phyloP scores from a whole-genome alignment of 345 rosid species.

The Draba incana region DNA sequence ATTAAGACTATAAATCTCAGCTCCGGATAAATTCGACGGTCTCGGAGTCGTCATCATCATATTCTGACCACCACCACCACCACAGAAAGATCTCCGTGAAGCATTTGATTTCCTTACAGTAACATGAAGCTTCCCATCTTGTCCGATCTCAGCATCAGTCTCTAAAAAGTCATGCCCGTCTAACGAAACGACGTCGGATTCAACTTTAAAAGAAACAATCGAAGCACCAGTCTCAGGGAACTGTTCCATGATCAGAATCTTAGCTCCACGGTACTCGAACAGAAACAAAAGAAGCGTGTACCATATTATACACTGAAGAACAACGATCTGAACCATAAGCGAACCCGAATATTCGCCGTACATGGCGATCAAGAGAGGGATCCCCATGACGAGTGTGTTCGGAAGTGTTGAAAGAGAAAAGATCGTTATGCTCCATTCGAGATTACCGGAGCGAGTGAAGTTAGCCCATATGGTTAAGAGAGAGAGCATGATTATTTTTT shows the following conservation, averaged over 20 bases:
- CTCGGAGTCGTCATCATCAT: conserved; percentile 59
- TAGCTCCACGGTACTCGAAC: conserved; percentile 91
- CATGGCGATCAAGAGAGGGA: conserved; percentile 91
- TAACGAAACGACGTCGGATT: conserved; percentile 83
- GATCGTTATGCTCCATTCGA: conserved; percentile 91
- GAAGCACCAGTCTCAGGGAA: conserved; percentile 92
- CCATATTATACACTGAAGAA: conserved; percentile 93
- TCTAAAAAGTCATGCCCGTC: conserved; percentile 76
- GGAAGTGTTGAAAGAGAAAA: conserved; percentile 91
- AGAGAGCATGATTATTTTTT: conserved; percentile 71
- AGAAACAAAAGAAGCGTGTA: conserved; percentile 86
- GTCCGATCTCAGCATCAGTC: conserved; percentile 81
- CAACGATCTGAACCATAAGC: conserved; percentile 93
- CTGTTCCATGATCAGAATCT: conserved; percentile 84
- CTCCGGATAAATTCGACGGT: conserved; percentile 85
- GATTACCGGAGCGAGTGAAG: conserved; percentile 59
- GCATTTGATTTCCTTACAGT: conserved; percentile 84
- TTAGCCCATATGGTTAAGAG: conserved; percentile 66
- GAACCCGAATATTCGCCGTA: conserved; percentile 69
- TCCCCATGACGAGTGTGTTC: conserved; percentile 94
- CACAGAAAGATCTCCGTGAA: conserved; percentile 61
- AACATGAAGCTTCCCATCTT: conserved; percentile 91
- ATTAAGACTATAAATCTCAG: conserved; percentile 70
- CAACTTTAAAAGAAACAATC: conserved; percentile 84
- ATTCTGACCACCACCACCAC: conserved; percentile 30